Conservation (phyloP, 176 grass and related monocot species). For the Carex myosuroides region DNA sequence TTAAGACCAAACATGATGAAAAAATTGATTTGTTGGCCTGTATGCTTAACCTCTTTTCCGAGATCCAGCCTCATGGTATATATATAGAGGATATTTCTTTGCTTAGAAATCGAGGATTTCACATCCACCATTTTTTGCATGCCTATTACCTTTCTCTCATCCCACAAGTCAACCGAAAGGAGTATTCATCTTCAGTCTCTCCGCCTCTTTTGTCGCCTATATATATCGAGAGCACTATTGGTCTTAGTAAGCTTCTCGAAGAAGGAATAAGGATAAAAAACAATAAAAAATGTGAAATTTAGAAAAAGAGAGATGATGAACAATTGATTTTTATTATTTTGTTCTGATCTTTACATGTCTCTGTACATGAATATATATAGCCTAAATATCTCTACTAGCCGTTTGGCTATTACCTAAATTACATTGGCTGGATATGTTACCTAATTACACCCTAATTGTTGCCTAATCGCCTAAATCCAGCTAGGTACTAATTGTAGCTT, state of each 20-base stretch:
- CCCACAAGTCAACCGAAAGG: slow-evolving; percentile 21
- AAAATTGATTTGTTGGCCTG: slow-evolving; percentile 21
- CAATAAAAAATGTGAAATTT: slow-evolving; percentile 1
- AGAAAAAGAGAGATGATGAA: too few relatives aligned
- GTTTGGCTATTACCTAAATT: too few relatives aligned
- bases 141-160: slow-evolving; percentile 16
- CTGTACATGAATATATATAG: too few relatives aligned
- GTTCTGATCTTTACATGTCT: too few relatives aligned
- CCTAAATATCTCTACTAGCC: too few relatives aligned
- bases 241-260: slow-evolving; percentile 2
- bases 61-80: slow-evolving; percentile 16
- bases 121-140: slow-evolving; percentile 20
- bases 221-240: neutral
- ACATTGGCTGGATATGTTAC: too few relatives aligned
- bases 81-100: neutral
- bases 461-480: too few relatives aligned
- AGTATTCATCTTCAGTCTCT: neutral
- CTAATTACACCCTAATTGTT: too few relatives aligned
- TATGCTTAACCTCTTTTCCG: slow-evolving; percentile 15
- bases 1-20: slow-evolving; percentile 8
- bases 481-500: too few relatives aligned
- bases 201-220: slow-evolving; percentile 4
- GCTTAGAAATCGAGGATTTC: neutral
- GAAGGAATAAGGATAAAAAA: slow-evolving; percentile 7
- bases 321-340: too few relatives aligned